Percentiles rank a stretch among this genome's conserved stretches.
Evolutionary conservation across 148 eudicot genomes (phyloP).

Genomic region (Chenopodium album): DNA sequence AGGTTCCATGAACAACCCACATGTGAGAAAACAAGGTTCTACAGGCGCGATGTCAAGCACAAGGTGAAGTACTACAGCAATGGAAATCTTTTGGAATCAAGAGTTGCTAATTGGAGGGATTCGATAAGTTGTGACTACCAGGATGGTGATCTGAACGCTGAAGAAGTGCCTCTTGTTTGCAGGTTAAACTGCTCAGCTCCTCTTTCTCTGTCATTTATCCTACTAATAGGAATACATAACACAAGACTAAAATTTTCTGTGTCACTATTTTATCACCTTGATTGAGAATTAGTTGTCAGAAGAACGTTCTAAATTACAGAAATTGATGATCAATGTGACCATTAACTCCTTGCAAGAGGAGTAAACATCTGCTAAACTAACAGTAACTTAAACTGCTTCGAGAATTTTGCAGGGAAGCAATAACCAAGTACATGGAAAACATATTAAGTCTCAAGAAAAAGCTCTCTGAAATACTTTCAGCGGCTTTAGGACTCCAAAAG

Average conservation of each 20-base stretch:
- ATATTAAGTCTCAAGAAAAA: constrained; percentile 40
- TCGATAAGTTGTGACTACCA: constrained; percentile 42
- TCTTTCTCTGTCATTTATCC: background rate
- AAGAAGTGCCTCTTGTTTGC: constrained; percentile 46
- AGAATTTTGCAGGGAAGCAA: constrained; percentile 34
- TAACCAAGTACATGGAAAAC: constrained; percentile 38
- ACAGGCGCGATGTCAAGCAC: constrained; percentile 23
- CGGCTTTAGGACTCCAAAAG: constrained; percentile 41
- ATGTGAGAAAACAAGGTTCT: constrained; percentile 24
- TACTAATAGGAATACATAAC: background rate
- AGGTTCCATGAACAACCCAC: constrained; percentile 39
- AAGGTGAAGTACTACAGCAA: constrained; percentile 46
- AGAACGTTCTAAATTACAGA: no score
- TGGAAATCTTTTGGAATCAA: constrained; percentile 29
- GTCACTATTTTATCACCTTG: background rate
- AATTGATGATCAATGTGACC: background rate
- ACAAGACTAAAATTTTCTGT: background rate
- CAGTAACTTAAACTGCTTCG: background rate
- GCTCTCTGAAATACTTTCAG: constrained; percentile 38
- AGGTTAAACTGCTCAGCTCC: constrained; percentile 31
- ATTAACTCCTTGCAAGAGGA: background rate
- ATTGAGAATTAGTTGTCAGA: no score
- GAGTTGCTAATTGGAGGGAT: constrained; percentile 56
- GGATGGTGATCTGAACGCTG: constrained; percentile 44
- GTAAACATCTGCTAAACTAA: background rate